Evolutionary conservation across 371 early-diverging fungal genomes (phyloP), one percentile per base, ranked within the genome.

Genomic region (Mortierella sp.): DNA sequence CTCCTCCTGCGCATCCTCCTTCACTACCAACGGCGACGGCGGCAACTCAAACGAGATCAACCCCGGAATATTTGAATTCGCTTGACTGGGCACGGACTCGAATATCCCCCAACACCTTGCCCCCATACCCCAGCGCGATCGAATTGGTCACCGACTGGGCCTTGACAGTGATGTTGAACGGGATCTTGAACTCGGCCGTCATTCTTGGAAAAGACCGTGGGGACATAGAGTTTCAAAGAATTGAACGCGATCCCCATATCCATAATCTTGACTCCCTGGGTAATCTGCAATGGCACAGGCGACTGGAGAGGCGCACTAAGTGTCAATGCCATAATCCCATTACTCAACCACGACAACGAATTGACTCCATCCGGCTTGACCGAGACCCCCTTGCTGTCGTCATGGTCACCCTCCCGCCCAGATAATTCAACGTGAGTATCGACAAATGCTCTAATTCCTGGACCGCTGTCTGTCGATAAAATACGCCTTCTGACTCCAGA

Each of bases 331-430:
- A 87, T 86, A 83, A 92, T 89, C 74, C 90, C 91, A 40, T 89
- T 85, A 44, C 90, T 89, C 13, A 92, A 81, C 93, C 93, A 92
- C 11, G 64, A 77, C 28, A 92, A 86, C 24, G 88, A 74, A 53
- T 92, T 83, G 46, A 79, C 75, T 37, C 93, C 93, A 81, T 92
- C 89, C 43, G 93, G 93, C 28, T 89, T 86, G 46, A 88, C 88
- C 54, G 92, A 90, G 1, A 92, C 85, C 87, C 93, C 14, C 69
- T 78, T 43, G 92, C 93, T n/a, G 86, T 75, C n/a, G 91, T 90
- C 24, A 86, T 87, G n/a, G 91, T 89, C 44, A 88, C 75, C 24
- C 72, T 76, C n/a, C 91, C 92, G 46, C 88, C 82, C 51, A 92
- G 76, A 72, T 90, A 91, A 46, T 88, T 84, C 21, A 90, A 90